Evolutionary conservation across 108 stramenopile genomes (phyloP).

Genomic region (Epithemia pelagica): DNA sequence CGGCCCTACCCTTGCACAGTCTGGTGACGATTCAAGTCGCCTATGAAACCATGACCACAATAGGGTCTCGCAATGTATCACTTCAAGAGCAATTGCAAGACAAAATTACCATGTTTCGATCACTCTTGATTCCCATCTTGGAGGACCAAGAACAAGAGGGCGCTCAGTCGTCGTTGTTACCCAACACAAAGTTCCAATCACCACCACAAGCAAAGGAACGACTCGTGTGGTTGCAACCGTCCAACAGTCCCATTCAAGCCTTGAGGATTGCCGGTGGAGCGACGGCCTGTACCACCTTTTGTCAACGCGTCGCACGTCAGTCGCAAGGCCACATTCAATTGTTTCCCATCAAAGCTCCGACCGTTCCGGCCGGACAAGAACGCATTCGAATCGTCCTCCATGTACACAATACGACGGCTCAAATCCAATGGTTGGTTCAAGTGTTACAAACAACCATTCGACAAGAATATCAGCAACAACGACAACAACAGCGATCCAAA

Average conservation of each 20-base stretch:
- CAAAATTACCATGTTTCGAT: conserved; percentile 20
- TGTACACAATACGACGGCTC: conserved; percentile 72
- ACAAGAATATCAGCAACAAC: too few species aligned
- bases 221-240: conserved; percentile 28
- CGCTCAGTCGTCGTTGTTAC: neutral
- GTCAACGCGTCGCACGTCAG: conserved; percentile 32
- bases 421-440: conserved; percentile 49
- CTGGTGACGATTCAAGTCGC: conserved; percentile 71
- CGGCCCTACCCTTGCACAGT: conserved; percentile 79
- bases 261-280: conserved; percentile 84
- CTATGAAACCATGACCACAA: conserved; percentile 66
- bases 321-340: conserved; percentile 59
- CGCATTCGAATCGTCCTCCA: conserved; percentile 89
- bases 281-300: conserved; percentile 45
- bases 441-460: too few species aligned
- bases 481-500: too few species aligned
- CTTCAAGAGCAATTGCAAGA: conserved; percentile 19
- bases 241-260: conserved; percentile 91
- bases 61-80: neutral
- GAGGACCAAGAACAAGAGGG: conserved; percentile 2
- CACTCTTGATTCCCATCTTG: conserved; percentile 22
- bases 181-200: too few species aligned
- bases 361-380: conserved; percentile 89
- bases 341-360: conserved; percentile 89
- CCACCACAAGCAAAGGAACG: too few species aligned